These are phyloP conservation scores for Perilla frutescens DNA, from an alignment of 257 asterid species.

Conservation along the genomic window DNA sequence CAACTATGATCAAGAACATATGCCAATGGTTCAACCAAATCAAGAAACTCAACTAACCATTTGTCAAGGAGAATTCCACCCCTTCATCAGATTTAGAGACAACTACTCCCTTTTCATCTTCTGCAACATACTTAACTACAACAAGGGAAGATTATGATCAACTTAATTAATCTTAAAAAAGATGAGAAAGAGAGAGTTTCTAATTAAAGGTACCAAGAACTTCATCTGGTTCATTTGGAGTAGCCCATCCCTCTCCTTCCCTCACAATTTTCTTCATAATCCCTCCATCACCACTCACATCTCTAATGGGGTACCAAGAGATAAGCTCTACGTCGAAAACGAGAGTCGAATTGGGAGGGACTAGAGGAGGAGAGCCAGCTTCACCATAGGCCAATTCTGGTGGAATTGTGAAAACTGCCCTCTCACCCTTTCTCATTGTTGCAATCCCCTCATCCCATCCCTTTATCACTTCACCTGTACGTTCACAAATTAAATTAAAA, in stretches of 20 bases:
- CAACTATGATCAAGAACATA: neutral
- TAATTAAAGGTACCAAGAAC: conserved; percentile 50
- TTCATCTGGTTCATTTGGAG: conserved; percentile 63
- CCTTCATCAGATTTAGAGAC: conserved; percentile 51
- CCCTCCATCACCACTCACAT: conserved; percentile 65
- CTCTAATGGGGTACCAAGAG: conserved; percentile 65
- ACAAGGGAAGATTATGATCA: neutral
- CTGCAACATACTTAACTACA: conserved; percentile 60
- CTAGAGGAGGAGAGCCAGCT: conserved; percentile 53
- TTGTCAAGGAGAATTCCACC: conserved; percentile 47
- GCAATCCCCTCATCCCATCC: conserved; percentile 74
- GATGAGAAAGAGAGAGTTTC: neutral
- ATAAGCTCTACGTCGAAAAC: conserved; percentile 58
- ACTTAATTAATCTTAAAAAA: neutral
- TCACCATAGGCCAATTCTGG: conserved; percentile 65
- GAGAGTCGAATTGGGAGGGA: conserved; percentile 72
- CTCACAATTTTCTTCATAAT: conserved; percentile 54
- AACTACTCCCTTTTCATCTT: conserved; percentile 43
- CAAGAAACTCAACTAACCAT: conserved; percentile 41
- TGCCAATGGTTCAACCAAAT: neutral
- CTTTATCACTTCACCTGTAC: conserved; percentile 64
- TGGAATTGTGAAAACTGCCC: conserved; percentile 61
- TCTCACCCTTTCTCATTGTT: conserved; percentile 71
- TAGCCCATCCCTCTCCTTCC: conserved; percentile 81
- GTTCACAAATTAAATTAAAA: neutral